Base-by-base conservation (phyloP, 2,329 filamentous ascomycete genomes). In the Venturia aucupariae region DNA sequence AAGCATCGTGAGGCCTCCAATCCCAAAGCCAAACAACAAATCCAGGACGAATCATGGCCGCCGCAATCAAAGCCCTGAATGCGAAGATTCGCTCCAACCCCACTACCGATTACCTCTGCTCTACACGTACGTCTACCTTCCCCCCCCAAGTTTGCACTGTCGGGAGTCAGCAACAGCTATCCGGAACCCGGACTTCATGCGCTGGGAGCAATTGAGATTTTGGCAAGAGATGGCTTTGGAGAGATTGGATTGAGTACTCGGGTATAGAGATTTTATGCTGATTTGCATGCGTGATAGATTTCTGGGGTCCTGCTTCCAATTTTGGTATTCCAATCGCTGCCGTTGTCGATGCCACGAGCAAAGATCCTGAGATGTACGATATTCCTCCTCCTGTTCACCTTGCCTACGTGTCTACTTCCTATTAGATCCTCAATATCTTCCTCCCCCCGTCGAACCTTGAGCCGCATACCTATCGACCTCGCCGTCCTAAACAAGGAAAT, bases 281-380 rank as follows among this genome's bases (percentile, higher is more conserved):
- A 61, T 41, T 38, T 51, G 30, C 39, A 60, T 32, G 24, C 22
- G 13, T 61, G 35, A 64, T 71, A 81, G 79, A 81, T 71, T 81
- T 81, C 75, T 81, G 79, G 79, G 79, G 79, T 65, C 78, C 78
- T 44, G 79, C 77, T 64, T 78, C 76, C 68, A 82, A 82, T 75
- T 82, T 82, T 69, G 80, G 80, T 71, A 82, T 82, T 68, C 80
- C 80, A 60, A 76, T 82, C 64, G 80, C 80, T 41, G 80, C 80
- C 38, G 79, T 82, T 63, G 79, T 81, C 72, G 80, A 82, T 73
- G 51, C 51, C n/a, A 81, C 80, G 68, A 77, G 76, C 69, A 82
- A 82, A 70, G 80, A 81, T 68, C 78, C 80, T 61, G 79, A 81
- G 68, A 79, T 81, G 80, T 82, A 76, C 42, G 74, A 42, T 51